Evolutionary conservation across 805 yeast species (phyloP), one percentile per base, ranked within the genome.

Genomic region (Wickerhamomyces bisporus): DNA sequence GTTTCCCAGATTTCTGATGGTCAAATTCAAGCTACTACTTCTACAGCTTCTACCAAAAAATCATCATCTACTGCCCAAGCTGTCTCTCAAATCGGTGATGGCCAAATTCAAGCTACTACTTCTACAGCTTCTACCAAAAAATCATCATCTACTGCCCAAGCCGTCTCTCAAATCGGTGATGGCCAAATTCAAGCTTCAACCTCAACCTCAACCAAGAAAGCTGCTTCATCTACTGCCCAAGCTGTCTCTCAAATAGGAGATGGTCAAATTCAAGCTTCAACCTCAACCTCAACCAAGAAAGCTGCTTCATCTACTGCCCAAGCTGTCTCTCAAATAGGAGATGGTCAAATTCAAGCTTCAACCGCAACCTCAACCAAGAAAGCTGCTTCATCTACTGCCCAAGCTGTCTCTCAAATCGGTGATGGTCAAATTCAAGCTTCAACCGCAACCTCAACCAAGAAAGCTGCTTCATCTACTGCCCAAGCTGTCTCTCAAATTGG

Each of bases 351-450:
- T 36, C 56, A 60, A 40, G 58, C 50, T 26, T 50, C 43, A 8
- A 45, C 45, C 8, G 35, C 36, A 7, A 57, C 40, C 31, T 11
- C 32, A 12, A 30, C 16, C 15, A 19, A 20, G 6, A 50, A 23
- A 36, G 50, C 52, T 14, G 41, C 54, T 35, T 58, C 61, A 29
- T 40, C 50, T 23, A 45, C 51, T 26, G 49, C 61, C 36, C 53
- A 61, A 38, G 61, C 66, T 33, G 56, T 61, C 27, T 55, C 68
- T 24, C 70, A 65, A 51, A 70, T 68, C 44, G 55, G 60, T 36
- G 77, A 71, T 43, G 75, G 75, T 39, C 73, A 69, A 51, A 56
- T 67, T 34, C 74, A 68, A 55, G 70, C 66, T 32, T 53, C 62
- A 34, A 56, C 68, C 30, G 35, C 58, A 30, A 48, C 60, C 23